Evolutionary conservation across 2,329 filamentous ascomycete species (phyloP).

Genomic region (Colletotrichum chrysophilum): DNA sequence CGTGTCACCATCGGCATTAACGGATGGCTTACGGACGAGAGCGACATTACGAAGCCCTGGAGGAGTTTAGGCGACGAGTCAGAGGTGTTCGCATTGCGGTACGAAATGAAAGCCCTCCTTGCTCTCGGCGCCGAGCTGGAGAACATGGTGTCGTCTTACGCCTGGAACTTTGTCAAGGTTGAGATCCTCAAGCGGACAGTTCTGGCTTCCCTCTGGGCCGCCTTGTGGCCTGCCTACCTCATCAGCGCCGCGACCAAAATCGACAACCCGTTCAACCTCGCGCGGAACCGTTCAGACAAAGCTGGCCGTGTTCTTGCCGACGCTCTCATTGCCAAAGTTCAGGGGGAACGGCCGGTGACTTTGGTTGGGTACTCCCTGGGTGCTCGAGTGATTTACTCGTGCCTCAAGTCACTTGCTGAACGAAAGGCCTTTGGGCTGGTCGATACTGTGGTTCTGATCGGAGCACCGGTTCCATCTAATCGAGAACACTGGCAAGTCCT

Average conservation of each 20-base stretch:
- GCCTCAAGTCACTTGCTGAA: constrained; percentile 77
- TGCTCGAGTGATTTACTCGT: constrained; percentile 82
- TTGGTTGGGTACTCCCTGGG: constrained; percentile 84
- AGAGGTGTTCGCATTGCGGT: constrained; percentile 85
- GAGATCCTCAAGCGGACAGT: constrained; percentile 79
- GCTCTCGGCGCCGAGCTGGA: constrained; percentile 77
- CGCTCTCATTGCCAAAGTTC: constrained; percentile 79
- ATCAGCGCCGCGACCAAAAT: constrained; percentile 71
- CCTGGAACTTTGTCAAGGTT: constrained; percentile 75
- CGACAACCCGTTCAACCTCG: constrained; percentile 83
- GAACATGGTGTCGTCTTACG: constrained; percentile 74
- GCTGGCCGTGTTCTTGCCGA: constrained; percentile 82
- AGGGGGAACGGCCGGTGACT: constrained; percentile 82
- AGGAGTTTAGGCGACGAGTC: constrained; percentile 71
- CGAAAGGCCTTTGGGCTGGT: constrained; percentile 83
- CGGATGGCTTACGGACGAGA: constrained; percentile 79
- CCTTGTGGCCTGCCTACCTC: constrained; percentile 73
- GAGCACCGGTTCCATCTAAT: constrained; percentile 77
- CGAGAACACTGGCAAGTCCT: constrained; percentile 77
- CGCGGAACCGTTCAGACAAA: constrained; percentile 79
- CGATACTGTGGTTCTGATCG: constrained; percentile 84
- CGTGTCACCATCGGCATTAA: constrained; percentile 86
- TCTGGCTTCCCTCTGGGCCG: constrained; percentile 69
- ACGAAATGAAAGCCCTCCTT: constrained; percentile 80
- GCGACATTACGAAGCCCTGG: constrained; percentile 84